phyloP scores from a whole-genome alignment of 164 flowering plant genomes.

The Cinnamomum chago region DNA sequence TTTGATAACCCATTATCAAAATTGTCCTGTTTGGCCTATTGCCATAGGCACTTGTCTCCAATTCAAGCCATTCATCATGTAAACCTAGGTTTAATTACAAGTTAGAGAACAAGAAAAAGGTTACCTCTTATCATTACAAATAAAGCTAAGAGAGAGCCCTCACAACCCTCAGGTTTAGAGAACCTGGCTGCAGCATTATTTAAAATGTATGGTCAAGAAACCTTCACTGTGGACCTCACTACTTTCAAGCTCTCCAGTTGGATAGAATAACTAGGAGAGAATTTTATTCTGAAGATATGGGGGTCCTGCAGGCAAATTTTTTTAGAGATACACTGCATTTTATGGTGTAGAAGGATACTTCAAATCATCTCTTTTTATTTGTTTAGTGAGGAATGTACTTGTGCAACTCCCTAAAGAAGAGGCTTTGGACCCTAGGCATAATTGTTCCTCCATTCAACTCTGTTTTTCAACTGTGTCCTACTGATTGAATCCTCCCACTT shows the following conservation, averaged over 20 bases:
- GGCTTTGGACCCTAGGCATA: background rate
- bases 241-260: background rate
- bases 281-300: background rate
- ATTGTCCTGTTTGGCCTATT: background rate
- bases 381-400: slow-evolving; percentile 10
- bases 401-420: background rate
- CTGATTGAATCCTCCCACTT: slow-evolving; percentile 9
- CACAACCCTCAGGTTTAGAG: background rate
- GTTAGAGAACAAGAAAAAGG: slow-evolving; percentile 1
- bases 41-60: background rate
- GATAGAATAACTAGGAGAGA: background rate
- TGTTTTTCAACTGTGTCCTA: slow-evolving; percentile 2
- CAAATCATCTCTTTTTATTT: background rate
- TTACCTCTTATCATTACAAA: background rate
- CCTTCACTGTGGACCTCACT: background rate
- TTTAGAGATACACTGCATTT: background rate
- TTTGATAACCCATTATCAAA: background rate
- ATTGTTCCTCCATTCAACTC: slow-evolving; percentile 7
- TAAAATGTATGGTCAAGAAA: background rate
- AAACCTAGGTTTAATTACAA: background rate
- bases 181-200: background rate
- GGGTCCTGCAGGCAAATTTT: background rate
- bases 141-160: background rate
- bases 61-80: background rate
- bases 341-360: background rate